Percentiles rank a stretch among this genome's conserved stretches.
These are phyloP conservation scores for Cutaneotrichosporon dermatis DNA, from an alignment of 1,284 basidiomycete genomes.

Conservation along the genomic window DNA sequence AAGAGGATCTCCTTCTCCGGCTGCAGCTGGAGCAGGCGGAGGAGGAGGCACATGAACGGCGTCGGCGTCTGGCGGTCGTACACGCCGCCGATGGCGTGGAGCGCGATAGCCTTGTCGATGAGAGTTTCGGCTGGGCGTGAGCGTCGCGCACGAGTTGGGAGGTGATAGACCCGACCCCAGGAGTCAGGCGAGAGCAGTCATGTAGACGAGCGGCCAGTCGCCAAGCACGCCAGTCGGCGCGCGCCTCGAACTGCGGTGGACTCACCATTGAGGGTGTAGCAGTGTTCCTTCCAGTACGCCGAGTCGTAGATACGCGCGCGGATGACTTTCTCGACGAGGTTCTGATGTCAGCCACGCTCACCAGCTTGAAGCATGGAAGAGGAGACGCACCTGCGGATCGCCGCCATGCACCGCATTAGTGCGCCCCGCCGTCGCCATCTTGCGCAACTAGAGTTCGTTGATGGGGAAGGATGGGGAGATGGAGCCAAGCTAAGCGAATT, in stretches of 20 bases:
- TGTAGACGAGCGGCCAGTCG: too few species aligned
- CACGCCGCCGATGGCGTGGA: conserved; percentile 83
- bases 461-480: too few species aligned
- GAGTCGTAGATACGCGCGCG: conserved; percentile 95
- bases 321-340: conserved; percentile 93
- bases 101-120: conserved; percentile 84
- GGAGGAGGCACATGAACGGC: conserved; percentile 81
- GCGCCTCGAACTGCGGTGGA: conserved; percentile 1
- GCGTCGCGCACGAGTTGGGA: too few species aligned
- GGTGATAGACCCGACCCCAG: too few species aligned
- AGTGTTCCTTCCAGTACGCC: conserved; percentile 94
- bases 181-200: too few species aligned
- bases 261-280: conserved; percentile 82
- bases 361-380: background rate
- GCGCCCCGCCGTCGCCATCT: conserved; percentile 16
- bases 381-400: conserved; percentile 70
- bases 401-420: conserved; percentile 73
- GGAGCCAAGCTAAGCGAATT: background rate
- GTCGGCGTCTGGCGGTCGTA: conserved; percentile 85
- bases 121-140: conserved; percentile 68
- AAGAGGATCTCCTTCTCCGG: conserved; percentile 93
- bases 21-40: conserved; percentile 94
- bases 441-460: background rate
- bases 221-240: background rate
- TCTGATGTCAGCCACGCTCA: conserved; percentile 53